A percentile compares a stretch with the other conserved stretches of the same genome.
These are phyloP conservation scores for Pseudogymnoascus sp. DNA, from an alignment of 2,329 filamentous ascomycete genomes.

Conservation along the genomic window DNA sequence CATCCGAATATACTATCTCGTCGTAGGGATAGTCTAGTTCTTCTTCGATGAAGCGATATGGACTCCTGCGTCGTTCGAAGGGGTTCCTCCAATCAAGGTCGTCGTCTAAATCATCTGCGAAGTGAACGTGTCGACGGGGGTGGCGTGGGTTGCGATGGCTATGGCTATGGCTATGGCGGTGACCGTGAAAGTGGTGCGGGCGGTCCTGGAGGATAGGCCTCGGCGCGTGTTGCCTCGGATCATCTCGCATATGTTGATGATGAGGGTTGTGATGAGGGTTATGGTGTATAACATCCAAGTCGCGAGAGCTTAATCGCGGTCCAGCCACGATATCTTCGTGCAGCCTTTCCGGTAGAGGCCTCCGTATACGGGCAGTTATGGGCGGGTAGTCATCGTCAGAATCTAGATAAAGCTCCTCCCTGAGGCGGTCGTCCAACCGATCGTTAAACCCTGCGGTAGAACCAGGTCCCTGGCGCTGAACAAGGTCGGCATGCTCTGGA, in stretches of 20 bases:
- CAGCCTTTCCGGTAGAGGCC: background rate
- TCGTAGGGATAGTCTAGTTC: slow-evolving; percentile 5
- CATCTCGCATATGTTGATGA: background rate
- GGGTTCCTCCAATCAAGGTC: background rate
- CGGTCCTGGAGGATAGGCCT: background rate
- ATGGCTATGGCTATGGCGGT: background rate
- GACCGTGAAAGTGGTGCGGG: background rate
- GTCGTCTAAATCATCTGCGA: background rate
- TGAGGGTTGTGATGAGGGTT: background rate
- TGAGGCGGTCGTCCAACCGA: background rate
- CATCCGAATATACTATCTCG: background rate
- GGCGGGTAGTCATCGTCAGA: background rate
- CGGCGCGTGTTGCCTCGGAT: background rate
- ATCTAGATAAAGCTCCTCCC: background rate
- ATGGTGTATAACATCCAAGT: background rate
- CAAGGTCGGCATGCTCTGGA: background rate
- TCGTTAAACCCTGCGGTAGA: background rate
- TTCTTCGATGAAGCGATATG: slow-evolving; percentile 3
- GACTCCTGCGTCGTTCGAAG: slow-evolving; percentile 1
- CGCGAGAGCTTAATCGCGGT: background rate
- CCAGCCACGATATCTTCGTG: background rate
- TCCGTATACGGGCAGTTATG: background rate
- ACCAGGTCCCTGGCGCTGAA: background rate
- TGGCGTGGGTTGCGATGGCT: background rate
- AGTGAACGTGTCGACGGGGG: background rate